phyloP scores from a whole-genome alignment of 2,329 filamentous ascomycete genomes.

The Coniella vitis region DNA sequence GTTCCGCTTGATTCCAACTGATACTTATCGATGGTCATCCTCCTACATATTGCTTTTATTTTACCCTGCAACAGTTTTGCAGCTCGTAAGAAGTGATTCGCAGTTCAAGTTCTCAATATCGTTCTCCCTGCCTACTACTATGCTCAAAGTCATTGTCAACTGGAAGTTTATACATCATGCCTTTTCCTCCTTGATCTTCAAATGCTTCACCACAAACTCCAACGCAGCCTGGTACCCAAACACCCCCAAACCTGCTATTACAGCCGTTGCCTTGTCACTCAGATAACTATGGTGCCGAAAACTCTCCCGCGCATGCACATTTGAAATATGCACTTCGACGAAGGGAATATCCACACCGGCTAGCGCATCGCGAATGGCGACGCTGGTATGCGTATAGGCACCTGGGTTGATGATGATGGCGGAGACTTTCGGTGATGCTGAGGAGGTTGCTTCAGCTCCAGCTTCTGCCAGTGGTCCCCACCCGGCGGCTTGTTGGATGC shows the following conservation, averaged over 20 bases:
- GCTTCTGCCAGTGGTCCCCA: slow-evolving; percentile 12
- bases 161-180: too few species aligned
- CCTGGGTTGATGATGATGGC: slow-evolving; percentile 71
- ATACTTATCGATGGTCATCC: too few species aligned
- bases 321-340: slow-evolving; percentile 70
- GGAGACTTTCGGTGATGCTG: slow-evolving; percentile 35
- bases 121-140: too few species aligned
- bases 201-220: slow-evolving; percentile 42
- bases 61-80: too few species aligned
- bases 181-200: slow-evolving; percentile 35
- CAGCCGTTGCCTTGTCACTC: slow-evolving; percentile 67
- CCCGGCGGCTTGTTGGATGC: slow-evolving; percentile 60
- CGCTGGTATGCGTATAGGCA: slow-evolving; percentile 68
- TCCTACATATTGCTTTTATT: too few species aligned
- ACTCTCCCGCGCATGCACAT: slow-evolving; percentile 64
- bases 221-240: slow-evolving; percentile 56
- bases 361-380: slow-evolving; percentile 69
- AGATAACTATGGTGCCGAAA: slow-evolving; percentile 66
- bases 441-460: slow-evolving; percentile 5
- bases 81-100: too few species aligned
- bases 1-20: too few species aligned
- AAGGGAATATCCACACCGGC: slow-evolving; percentile 64
- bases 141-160: too few species aligned
- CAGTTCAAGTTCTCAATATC: too few species aligned
- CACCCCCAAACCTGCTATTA: slow-evolving; percentile 63